Percentiles rank a stretch among this genome's conserved stretches.
phyloP scores from a whole-genome alignment of 1,284 basidiomycete genomes.

The Takashimella koratensis region DNA sequence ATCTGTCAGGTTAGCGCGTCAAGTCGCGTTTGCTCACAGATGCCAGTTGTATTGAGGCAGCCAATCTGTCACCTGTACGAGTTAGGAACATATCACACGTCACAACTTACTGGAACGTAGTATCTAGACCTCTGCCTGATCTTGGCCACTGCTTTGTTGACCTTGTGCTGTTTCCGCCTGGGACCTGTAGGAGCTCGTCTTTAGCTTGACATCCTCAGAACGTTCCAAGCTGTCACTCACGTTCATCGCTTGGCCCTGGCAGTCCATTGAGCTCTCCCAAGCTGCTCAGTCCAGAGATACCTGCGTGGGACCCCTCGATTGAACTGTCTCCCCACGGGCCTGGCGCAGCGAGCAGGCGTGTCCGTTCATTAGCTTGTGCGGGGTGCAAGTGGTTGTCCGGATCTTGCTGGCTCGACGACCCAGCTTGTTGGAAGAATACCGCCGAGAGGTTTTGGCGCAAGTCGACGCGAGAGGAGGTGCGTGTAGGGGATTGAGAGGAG shows the following conservation, averaged over 20 bases:
- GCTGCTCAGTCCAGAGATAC: not conserved
- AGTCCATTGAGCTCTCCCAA: not conserved
- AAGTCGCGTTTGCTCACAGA: slow-evolving; percentile 59
- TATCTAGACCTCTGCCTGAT: slow-evolving; percentile 48
- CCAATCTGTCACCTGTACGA: slow-evolving; percentile 56
- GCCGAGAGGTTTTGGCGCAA: not conserved
- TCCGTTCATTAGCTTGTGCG: not conserved
- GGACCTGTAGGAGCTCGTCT: no score
- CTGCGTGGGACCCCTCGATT: not conserved
- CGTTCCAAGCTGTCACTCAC: no score
- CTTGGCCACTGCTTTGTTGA: slow-evolving; percentile 10
- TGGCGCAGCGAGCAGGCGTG: not conserved
- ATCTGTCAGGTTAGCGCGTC: slow-evolving; percentile 48
- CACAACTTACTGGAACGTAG: slow-evolving; percentile 41
- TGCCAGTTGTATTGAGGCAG: slow-evolving; percentile 74
- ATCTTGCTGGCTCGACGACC: not conserved
- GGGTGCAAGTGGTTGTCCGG: not conserved
- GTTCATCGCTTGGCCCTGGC: not conserved
- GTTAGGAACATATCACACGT: not conserved
- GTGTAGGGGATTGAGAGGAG: not conserved
- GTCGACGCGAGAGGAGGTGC: not conserved
- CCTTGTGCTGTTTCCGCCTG: not conserved
- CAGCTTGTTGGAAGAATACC: not conserved
- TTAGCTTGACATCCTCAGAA: no score
- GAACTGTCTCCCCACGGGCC: not conserved